phyloP scores from a whole-genome alignment of 164 flowering plant species.

The Piper longum region DNA sequence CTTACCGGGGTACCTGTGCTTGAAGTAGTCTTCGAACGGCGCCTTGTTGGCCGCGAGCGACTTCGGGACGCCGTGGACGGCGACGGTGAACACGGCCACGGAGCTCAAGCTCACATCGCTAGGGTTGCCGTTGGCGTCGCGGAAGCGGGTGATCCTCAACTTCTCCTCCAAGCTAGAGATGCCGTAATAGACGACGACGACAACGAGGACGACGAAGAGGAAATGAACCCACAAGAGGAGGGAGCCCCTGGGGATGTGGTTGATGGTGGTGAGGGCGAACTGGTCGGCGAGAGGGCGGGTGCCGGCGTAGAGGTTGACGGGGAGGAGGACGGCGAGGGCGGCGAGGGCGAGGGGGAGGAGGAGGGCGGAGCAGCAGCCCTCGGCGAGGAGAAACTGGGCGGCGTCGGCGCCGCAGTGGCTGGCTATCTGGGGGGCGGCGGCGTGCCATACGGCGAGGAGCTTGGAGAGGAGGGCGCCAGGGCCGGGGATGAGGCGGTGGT shows the following conservation, averaged over 20 bases:
- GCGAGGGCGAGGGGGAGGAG: slow-evolving; percentile 37
- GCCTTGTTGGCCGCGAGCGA: slow-evolving; percentile 40
- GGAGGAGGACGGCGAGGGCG: slow-evolving; percentile 42
- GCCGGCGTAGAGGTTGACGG: slow-evolving; percentile 73
- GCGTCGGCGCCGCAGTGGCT: slow-evolving; percentile 96
- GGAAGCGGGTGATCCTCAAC: slow-evolving; percentile 64
- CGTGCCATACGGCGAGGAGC: slow-evolving; percentile 99
- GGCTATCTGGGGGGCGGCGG: slow-evolving; percentile 76
- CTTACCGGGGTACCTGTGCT: slow-evolving; percentile 83
- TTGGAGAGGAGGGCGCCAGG: slow-evolving; percentile 68
- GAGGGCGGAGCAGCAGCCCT: slow-evolving; percentile 74
- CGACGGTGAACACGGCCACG: slow-evolving; percentile 66
- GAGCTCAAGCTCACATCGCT: slow-evolving; percentile 48
- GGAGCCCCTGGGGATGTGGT: slow-evolving; percentile 67
- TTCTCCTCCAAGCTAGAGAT: slow-evolving; percentile 45
- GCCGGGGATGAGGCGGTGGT: slow-evolving; percentile 84
- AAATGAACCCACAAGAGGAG: slow-evolving; percentile 77
- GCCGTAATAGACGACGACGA: slow-evolving; percentile 61
- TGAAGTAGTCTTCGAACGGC: slow-evolving; percentile 66
- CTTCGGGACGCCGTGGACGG: slow-evolving; percentile 85
- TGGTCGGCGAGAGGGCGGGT: slow-evolving; percentile 47
- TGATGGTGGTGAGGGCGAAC: slow-evolving; percentile 79
- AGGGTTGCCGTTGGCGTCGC: slow-evolving; percentile 75
- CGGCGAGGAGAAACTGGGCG: slow-evolving; percentile 78
- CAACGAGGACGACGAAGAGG: slow-evolving; percentile 51